Base-by-base conservation (phyloP, 192 early-diverging fungal genomes). In the Paraglomus brasilianum region DNA sequence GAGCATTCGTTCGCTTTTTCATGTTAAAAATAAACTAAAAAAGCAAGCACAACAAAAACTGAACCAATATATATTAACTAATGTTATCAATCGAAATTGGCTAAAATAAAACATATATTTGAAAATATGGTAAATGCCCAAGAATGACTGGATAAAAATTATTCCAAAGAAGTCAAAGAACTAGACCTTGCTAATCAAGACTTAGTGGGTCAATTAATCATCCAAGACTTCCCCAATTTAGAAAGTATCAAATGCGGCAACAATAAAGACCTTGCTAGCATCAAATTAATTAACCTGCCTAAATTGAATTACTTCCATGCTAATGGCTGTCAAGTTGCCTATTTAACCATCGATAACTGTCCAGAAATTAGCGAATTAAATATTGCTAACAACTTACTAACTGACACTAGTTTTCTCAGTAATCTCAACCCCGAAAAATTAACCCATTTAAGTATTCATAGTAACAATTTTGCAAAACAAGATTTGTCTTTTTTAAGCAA, bases 141-240 rank as follows among this genome's bases (percentile, higher is more conserved):
- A 61, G 42, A 61, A 43, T 40, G 42, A 15, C 41, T 61, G 7
- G 44, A 61, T n/a, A 41, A 61, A 14, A n/a, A 40, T 17, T 61
- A 61, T 61, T 22, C 58, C 8, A 61, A 61, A 61, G 58, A 61
- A 61, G 58, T 14, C 15, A 61, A 61, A 61, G 38, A 43, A 61
- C 40, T 61, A 61, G 17, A 61, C 40, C 4, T 61, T 61, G 15
- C 14, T 8, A 11, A 8, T 30, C 30, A 30, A 44, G 58, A 43
- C 7, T 61, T 61, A 17, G 40, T 43, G 44, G 58, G 58, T n/a
- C 8, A 41, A 61, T 17, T 61, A 61, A n/a, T 44, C 21, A 15
- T 42, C 44, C 40, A 61, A 61, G 22, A 44, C 14, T 61, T 43
- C 44, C 38, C 38, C 8, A 39, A 61, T 14, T 39, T 61, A 43